These are phyloP conservation scores for Talaromyces sp. DNA, from an alignment of 2,329 filamentous ascomycete genomes.

Conservation along the genomic window DNA sequence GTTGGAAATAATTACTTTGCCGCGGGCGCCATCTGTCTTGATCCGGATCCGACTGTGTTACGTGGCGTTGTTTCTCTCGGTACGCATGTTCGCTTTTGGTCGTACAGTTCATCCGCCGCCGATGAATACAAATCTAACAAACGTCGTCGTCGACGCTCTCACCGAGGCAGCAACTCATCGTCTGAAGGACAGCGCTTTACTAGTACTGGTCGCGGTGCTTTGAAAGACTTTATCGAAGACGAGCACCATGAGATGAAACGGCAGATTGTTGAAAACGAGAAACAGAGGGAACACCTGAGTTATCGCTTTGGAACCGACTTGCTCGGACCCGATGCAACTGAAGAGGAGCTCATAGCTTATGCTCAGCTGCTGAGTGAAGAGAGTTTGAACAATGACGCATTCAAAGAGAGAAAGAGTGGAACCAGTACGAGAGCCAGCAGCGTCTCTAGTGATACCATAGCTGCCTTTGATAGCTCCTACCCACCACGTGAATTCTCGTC, in stretches of 20 bases:
- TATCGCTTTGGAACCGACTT: constrained; percentile 82
- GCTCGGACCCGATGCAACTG: constrained; percentile 52
- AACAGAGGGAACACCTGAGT: constrained; percentile 67
- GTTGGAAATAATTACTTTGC: constrained; percentile 74
- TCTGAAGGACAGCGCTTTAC: constrained; percentile 55
- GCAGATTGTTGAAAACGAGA: constrained; percentile 64
- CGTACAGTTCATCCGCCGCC: constrained; percentile 76
- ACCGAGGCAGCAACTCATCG: constrained; percentile 57
- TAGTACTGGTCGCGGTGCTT: constrained; percentile 63
- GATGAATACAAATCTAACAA: constrained; percentile 73
- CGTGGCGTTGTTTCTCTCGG: constrained; percentile 85
- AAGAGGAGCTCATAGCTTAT: constrained; percentile 62
- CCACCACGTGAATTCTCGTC: constrained; percentile 31
- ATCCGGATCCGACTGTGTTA: constrained; percentile 80
- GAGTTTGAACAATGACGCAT: constrained; percentile 49
- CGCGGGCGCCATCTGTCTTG: constrained; percentile 77
- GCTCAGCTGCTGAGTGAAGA: constrained; percentile 62
- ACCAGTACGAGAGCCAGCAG: constrained; percentile 40
- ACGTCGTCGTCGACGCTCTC: constrained; percentile 69
- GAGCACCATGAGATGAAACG: constrained; percentile 76
- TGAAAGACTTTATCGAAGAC: constrained; percentile 80
- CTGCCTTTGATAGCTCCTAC: constrained; percentile 30
- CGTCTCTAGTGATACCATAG: constrained; percentile 35
- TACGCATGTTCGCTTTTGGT: constrained; percentile 86
- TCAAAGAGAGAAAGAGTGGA: constrained; percentile 43